These are phyloP conservation scores for Scheffersomyces illinoinensis DNA, from an alignment of 1,139 yeast species.

Conservation along the genomic window DNA sequence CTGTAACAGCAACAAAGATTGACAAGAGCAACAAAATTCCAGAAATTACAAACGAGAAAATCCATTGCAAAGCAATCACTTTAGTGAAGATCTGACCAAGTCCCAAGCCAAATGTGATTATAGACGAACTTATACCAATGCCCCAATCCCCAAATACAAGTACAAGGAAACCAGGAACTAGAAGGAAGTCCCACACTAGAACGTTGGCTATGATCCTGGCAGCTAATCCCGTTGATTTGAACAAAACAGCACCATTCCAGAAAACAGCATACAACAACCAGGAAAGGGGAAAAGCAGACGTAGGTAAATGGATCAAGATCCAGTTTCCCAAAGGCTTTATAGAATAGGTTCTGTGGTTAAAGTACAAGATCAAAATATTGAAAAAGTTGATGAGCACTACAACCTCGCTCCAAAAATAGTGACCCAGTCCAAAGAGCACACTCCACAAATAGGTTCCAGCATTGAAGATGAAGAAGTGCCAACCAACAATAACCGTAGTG, in stretches of 20 bases:
- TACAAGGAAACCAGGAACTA: conserved; percentile 62
- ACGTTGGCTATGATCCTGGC: conserved; percentile 74
- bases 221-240: conserved; percentile 55
- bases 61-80: conserved; percentile 80
- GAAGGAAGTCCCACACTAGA: conserved; percentile 74
- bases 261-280: conserved; percentile 74
- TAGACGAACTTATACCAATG: conserved; percentile 58
- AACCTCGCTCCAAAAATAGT: conserved; percentile 56
- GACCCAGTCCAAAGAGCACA: conserved; percentile 56
- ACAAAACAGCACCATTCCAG: conserved; percentile 81
- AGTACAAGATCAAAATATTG: conserved; percentile 57
- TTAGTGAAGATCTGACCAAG: conserved; percentile 68
- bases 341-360: conserved; percentile 59
- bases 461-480: conserved; percentile 66
- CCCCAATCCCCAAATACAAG: conserved; percentile 71
- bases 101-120: conserved; percentile 64
- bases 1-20: conserved; percentile 40
- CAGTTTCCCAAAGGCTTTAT: conserved; percentile 54
- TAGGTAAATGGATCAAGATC: conserved; percentile 62
- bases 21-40: conserved; percentile 53
- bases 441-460: conserved; percentile 62
- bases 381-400: conserved; percentile 58
- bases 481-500: conserved; percentile 44
- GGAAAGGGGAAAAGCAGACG: conserved; percentile 67
- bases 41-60: conserved; percentile 70